Percentiles rank a stretch among this genome's conserved stretches.
These are phyloP conservation scores for Proteromonas lacertae DNA, from an alignment of 352 stramenopile species.

Conservation along the genomic window DNA sequence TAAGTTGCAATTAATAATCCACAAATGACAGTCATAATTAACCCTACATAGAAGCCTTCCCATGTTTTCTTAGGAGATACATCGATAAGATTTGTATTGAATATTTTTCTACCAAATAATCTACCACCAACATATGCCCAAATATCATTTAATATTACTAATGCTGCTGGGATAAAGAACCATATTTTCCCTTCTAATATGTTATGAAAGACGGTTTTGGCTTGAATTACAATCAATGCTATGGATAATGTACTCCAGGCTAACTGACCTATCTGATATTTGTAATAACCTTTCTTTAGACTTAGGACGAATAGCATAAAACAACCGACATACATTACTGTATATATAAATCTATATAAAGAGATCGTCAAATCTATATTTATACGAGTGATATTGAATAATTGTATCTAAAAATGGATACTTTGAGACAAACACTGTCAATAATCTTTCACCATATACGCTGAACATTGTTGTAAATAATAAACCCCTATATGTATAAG, in stretches of 20 bases:
- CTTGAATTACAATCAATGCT: slow-evolving; percentile 14
- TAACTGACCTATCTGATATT: slow-evolving; percentile 13
- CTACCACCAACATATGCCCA: slow-evolving; percentile 31
- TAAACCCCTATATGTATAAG: slow-evolving; percentile 37
- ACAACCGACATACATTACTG: background rate
- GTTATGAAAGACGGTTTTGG: slow-evolving; percentile 17
- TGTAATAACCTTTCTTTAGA: slow-evolving; percentile 11
- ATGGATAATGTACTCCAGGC: slow-evolving; percentile 16
- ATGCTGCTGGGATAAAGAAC: slow-evolving; percentile 22
- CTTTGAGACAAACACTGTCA: too few relatives aligned
- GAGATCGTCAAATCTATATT: too few relatives aligned
- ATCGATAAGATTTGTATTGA: slow-evolving; percentile 41
- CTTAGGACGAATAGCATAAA: slow-evolving; percentile 7
- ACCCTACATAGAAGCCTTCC: slow-evolving; percentile 88
- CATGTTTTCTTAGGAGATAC: slow-evolving; percentile 97
- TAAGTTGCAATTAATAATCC: slow-evolving; percentile 48
- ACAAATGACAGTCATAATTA: slow-evolving; percentile 66
- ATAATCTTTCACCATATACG: too few relatives aligned
- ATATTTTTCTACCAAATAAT: slow-evolving; percentile 38
- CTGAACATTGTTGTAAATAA: too few relatives aligned
- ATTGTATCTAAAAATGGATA: too few relatives aligned
- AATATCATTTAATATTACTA: slow-evolving; percentile 29
- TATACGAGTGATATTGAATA: too few relatives aligned
- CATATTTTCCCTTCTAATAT: slow-evolving; percentile 25
- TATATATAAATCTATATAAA: slow-evolving; percentile 43